These are phyloP conservation scores for Hymenoscyphus infarciens DNA, from an alignment of 2,329 filamentous ascomycete species.

Conservation along the genomic window DNA sequence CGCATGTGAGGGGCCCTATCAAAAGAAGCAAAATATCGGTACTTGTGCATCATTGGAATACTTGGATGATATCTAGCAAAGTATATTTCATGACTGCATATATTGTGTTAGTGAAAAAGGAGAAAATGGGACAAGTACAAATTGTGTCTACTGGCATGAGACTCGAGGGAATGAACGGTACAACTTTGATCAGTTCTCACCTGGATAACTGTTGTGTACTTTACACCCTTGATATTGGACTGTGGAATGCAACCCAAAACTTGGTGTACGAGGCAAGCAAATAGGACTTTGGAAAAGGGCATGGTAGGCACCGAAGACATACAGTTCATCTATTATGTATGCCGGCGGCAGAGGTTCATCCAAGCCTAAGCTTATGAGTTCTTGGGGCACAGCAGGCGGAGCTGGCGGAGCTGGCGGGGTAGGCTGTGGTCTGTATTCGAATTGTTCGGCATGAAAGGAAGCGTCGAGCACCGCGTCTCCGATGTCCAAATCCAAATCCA, in stretches of 20 bases:
- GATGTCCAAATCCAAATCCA: constrained; percentile 26
- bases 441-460: constrained; percentile 19
- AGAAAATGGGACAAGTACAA: background rate
- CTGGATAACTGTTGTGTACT: background rate
- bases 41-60: constrained; percentile 73
- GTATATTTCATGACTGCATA: constrained; percentile 63
- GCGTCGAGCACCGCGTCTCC: constrained; percentile 20
- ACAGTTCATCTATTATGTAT: constrained; percentile 82
- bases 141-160: background rate
- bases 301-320: constrained; percentile 34
- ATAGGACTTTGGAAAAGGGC: constrained; percentile 13
- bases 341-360: constrained; percentile 77
- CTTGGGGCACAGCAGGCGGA: constrained; percentile 26
- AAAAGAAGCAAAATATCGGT: constrained; percentile 70
- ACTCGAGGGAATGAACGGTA: background rate
- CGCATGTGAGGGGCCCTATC: constrained; percentile 68
- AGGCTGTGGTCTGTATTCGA: constrained; percentile 18
- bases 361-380: constrained; percentile 75
- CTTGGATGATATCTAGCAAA: constrained; percentile 72
- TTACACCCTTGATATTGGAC: background rate
- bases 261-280: no score
- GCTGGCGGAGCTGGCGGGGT: constrained; percentile 8
- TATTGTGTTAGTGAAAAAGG: background rate
- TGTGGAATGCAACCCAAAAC: background rate
- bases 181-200: constrained; percentile 3